These are phyloP conservation scores for Zhuliangozyma blackwelliae DNA, from an alignment of 1,139 yeast species.

Conservation along the genomic window DNA sequence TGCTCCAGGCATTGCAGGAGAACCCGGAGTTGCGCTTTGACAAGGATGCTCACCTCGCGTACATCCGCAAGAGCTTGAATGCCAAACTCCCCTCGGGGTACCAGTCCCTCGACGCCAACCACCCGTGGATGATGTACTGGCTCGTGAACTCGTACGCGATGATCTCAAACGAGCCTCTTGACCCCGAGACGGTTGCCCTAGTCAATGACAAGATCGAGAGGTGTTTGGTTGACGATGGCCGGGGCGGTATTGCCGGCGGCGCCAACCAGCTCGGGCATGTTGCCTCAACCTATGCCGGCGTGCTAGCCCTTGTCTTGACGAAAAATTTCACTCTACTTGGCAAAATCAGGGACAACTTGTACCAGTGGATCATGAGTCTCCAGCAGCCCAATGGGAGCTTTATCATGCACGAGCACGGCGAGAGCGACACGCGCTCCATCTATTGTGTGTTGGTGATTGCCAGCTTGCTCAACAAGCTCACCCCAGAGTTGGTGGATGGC, in stretches of 20 bases:
- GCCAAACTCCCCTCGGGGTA: conserved; percentile 46
- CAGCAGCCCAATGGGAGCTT: conserved; percentile 74
- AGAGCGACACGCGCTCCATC: conserved; percentile 78
- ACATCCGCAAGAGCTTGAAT: conserved; percentile 25
- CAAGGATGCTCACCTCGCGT: conserved; percentile 15
- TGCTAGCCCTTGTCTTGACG: conserved; percentile 56
- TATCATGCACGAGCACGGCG: conserved; percentile 73
- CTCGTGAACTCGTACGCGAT: conserved; percentile 46
- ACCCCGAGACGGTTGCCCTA: conserved; percentile 3
- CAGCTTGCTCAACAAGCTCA: conserved; percentile 56
- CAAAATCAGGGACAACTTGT: conserved; percentile 32
- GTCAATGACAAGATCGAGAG: conserved; percentile 21
- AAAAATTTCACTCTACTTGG: conserved; percentile 36
- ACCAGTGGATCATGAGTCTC: conserved; percentile 61
- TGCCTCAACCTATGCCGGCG: conserved; percentile 80
- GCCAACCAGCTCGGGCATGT: conserved; percentile 74
- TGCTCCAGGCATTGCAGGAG: conserved; percentile 19
- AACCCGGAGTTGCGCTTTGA: conserved; percentile 11
- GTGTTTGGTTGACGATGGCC: conserved; percentile 27
- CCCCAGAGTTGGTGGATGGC: conserved; percentile 55
- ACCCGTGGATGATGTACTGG: conserved; percentile 93
- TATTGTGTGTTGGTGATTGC: conserved; percentile 85
- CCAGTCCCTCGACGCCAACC: conserved; percentile 72
- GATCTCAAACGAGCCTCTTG: conserved; percentile 1
- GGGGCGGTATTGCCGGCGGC: conserved; percentile 87